Percentiles rank a stretch among this genome's conserved stretches.
These are phyloP conservation scores for Puccinia horiana DNA, from an alignment of 1,284 basidiomycete genomes.

Conservation along the genomic window DNA sequence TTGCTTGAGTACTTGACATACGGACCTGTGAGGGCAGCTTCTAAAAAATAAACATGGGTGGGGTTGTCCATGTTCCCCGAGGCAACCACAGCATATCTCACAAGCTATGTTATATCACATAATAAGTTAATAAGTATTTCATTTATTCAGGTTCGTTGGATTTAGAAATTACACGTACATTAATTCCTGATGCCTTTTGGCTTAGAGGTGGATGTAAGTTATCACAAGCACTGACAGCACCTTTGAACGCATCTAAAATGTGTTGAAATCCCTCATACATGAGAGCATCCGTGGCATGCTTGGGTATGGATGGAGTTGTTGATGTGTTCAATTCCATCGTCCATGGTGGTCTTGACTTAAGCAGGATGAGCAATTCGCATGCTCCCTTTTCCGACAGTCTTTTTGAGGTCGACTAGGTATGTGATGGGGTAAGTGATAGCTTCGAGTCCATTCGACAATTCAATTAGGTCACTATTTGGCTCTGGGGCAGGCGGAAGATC, in stretches of 20 bases:
- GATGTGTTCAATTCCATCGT: background rate
- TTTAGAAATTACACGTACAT: background rate
- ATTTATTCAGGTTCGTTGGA: too few species aligned
- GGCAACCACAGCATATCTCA: background rate
- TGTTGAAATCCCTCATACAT: background rate
- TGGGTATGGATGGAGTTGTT: background rate
- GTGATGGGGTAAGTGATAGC: background rate
- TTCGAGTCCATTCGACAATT: background rate
- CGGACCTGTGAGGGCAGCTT: background rate
- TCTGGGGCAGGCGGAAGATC: too few species aligned
- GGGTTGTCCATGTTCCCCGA: background rate
- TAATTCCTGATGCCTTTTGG: background rate
- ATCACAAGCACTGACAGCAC: background rate
- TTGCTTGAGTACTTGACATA: slow-evolving; percentile 9
- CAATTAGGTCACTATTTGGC: too few species aligned
- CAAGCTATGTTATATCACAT: background rate
- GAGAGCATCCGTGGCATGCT: background rate
- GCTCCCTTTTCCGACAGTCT: background rate
- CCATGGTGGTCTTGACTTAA: background rate
- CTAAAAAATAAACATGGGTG: background rate
- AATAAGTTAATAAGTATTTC: background rate
- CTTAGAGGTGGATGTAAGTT: background rate
- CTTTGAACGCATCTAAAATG: background rate
- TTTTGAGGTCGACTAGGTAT: background rate
- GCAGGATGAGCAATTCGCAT: background rate